These are phyloP conservation scores for Cicer pinnatifidum DNA, from an alignment of 306 rosid species.

Conservation along the genomic window DNA sequence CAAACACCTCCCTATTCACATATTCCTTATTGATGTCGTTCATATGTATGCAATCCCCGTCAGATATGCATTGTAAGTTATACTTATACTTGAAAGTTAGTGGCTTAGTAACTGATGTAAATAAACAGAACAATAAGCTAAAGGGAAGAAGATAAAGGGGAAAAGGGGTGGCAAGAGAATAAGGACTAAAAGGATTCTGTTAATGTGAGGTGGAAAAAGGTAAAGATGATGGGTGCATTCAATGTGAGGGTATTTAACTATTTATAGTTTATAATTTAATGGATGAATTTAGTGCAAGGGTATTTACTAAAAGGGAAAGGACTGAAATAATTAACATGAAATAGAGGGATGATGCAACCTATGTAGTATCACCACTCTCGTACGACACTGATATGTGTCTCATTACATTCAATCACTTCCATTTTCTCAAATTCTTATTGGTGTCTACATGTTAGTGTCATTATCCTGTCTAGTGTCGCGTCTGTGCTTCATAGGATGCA, in stretches of 20 bases:
- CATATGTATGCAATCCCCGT: constrained; percentile 7
- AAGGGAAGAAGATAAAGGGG: background rate
- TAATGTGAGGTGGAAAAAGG: background rate
- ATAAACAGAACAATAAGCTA: background rate
- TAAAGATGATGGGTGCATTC: constrained; percentile 1
- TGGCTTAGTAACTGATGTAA: background rate
- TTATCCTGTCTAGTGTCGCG: background rate
- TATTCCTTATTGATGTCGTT: background rate
- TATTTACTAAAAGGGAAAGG: constrained; percentile 8
- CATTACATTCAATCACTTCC: background rate
- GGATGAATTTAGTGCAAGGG: background rate
- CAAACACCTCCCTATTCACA: background rate
- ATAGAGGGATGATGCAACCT: background rate
- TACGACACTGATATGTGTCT: background rate
- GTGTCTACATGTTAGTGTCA: background rate
- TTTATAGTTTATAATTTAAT: background rate
- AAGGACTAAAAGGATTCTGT: background rate
- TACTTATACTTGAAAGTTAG: background rate
- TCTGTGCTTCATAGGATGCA: constrained; percentile 1
- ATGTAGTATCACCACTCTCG: background rate
- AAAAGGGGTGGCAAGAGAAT: background rate
- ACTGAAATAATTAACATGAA: background rate
- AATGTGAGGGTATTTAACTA: constrained; percentile 6
- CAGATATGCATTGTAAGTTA: background rate
- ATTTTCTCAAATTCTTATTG: background rate